Evolutionary conservation across 2,329 filamentous ascomycete genomes (phyloP).

Genomic region (Aspergillus glaucus): DNA sequence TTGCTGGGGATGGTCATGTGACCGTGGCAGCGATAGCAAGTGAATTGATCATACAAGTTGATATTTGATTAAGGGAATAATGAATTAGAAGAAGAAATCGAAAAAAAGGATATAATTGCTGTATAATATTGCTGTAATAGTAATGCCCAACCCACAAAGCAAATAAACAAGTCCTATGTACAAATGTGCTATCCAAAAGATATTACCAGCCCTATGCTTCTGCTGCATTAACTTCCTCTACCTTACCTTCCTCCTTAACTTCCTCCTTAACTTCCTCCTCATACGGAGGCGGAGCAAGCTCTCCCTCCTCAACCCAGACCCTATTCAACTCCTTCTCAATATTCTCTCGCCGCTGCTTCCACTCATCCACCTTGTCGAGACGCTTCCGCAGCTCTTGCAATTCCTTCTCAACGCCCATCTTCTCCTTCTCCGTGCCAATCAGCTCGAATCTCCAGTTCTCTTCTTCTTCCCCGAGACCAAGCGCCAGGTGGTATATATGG

Average conservation of each 20-base stretch:
- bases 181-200: background rate
- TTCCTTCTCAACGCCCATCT: slow-evolving; percentile 87
- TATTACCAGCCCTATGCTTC: background rate
- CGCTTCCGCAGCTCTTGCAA: slow-evolving; percentile 75
- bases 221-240: slow-evolving; percentile 3
- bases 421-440: slow-evolving; percentile 89
- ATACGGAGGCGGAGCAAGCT: slow-evolving; percentile 33
- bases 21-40: background rate
- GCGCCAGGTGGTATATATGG: slow-evolving; percentile 81
- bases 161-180: background rate
- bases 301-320: slow-evolving; percentile 51
- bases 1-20: background rate
- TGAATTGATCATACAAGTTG: too few relatives aligned
- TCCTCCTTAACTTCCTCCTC: slow-evolving; percentile 19
- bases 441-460: slow-evolving; percentile 88
- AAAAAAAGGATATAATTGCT: background rate
- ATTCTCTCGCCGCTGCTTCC: slow-evolving; percentile 70
- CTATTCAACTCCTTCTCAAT: slow-evolving; percentile 74
- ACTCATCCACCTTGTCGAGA: slow-evolving; percentile 72
- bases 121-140: background rate
- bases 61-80: background rate
- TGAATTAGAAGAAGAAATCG: background rate
- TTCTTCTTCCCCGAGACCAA: slow-evolving; percentile 74
- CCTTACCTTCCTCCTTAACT: background rate
- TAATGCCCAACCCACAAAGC: background rate